Evolutionary conservation across 2,329 filamentous ascomycete species (phyloP), one percentile per base, ranked within the genome.

Genomic region (Apiospora koreana): DNA sequence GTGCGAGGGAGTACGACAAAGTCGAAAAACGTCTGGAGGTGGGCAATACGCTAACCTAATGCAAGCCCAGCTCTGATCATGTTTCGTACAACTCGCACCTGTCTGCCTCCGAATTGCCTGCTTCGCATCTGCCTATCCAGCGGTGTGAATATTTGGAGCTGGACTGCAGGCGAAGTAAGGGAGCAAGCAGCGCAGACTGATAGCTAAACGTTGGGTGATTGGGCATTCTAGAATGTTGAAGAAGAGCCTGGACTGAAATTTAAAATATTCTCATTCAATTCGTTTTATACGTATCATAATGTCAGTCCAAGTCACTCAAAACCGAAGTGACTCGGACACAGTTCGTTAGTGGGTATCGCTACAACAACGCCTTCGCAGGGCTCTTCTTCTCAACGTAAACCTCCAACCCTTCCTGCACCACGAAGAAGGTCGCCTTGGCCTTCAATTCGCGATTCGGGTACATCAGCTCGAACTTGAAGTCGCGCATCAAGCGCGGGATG

Each of bases 361-460:
- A 62, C 35, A 42, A 14, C 25, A 28, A 68, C 28, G 46, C 54
- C 67, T 74, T 73, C 69, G 71, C 68, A 62, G 38, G 43, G 31
- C 43, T 50, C 71, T 78, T 80, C 74, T 78, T 79, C 72, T 81
- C 81, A 70, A 86, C 80, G 74, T 81, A 87, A 65, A 89, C 86
- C 65, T 88, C 82, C 71, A 89, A 75, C 0, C 88, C 87, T 67
- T 85, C 81, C 76, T 89, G 88, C 12, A 89, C 86, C 12, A 89
- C 87, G 74, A 90, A 89, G 77, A 89, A 89, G 3, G 86, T 88
- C 25, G 87, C 84, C 69, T 86, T 83, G n/a, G 86, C 85, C 71
- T 82, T 83, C 73, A 89, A 80, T 68, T 84, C 81, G 54, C 84
- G 81, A 12, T 82, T 81, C 0, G 86, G 86, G 70, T 86, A 80